These are phyloP conservation scores for Erythrophleum fordii DNA, from an alignment of 306 rosid species.

Conservation along the genomic window DNA sequence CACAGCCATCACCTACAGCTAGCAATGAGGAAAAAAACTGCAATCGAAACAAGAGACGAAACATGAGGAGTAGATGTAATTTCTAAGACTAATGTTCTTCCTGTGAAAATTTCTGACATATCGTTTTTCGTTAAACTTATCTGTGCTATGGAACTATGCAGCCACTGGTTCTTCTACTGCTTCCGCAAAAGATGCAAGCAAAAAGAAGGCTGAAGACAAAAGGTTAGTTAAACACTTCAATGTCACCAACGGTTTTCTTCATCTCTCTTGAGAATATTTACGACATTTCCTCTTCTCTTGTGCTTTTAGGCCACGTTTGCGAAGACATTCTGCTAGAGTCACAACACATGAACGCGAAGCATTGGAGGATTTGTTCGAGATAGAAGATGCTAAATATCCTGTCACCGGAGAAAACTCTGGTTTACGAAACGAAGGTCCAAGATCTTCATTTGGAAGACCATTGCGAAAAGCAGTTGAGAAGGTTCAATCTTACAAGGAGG, in stretches of 20 bases:
- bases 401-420: constrained; percentile 38
- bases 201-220: constrained; percentile 52
- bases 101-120: background rate
- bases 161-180: constrained; percentile 57
- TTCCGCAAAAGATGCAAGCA: constrained; percentile 42
- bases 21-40: constrained; percentile 32
- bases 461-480: constrained; percentile 59
- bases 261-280: background rate
- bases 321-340: constrained; percentile 59
- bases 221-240: constrained; percentile 49
- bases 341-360: constrained; percentile 41
- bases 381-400: constrained; percentile 50
- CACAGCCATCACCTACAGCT: constrained; percentile 16
- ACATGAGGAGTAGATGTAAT: constrained; percentile 60
- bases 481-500: constrained; percentile 68
- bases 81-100: constrained; percentile 15
- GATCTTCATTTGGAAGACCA: constrained; percentile 72
- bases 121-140: background rate
- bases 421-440: constrained; percentile 48
- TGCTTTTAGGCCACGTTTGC: constrained; percentile 47
- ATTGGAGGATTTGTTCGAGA: constrained; percentile 58
- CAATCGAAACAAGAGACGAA: constrained; percentile 40
- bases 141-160: constrained; percentile 34
- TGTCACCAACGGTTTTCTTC: background rate
- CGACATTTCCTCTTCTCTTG: background rate